Evolutionary conservation across 768 basidiomycete species (phyloP).

Genomic region (Trametes villosa): DNA sequence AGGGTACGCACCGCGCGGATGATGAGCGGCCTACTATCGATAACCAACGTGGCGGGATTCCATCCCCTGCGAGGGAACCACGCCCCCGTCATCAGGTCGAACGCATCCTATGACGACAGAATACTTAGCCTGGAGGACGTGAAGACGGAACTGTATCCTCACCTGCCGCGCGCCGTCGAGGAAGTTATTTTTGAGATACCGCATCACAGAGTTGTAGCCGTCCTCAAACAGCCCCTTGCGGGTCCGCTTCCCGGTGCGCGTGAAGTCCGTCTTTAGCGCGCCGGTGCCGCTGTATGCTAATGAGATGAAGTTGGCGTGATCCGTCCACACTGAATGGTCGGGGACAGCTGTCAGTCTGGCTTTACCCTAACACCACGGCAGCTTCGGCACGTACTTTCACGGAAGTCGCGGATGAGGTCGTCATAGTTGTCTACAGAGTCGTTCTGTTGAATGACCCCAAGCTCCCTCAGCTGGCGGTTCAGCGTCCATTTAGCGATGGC

Average conservation of each 20-base stretch:
- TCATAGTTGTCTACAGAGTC: constrained; percentile 84
- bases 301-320: constrained; percentile 91
- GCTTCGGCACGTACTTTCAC: constrained; percentile 68
- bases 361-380: not conserved
- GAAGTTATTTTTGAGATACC: constrained; percentile 96
- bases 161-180: constrained; percentile 94
- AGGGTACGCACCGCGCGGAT: constrained; percentile 73
- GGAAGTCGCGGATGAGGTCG: constrained; percentile 78
- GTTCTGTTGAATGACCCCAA: constrained; percentile 71
- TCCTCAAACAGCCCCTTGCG: constrained; percentile 81
- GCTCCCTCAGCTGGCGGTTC: constrained; percentile 70
- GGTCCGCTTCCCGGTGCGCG: constrained; percentile 89
- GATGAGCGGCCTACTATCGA: constrained; percentile 80
- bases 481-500: constrained; percentile 87
- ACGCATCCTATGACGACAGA: constrained; percentile 72
- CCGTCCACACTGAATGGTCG: constrained; percentile 84
- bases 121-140: not conserved
- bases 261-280: constrained; percentile 96
- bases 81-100: constrained; percentile 89
- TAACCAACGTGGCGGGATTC: constrained; percentile 67
- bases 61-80: constrained; percentile 87
- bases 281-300: constrained; percentile 94
- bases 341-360: constrained; percentile 9
- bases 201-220: constrained; percentile 77
- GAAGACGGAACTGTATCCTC: not conserved